Evolutionary conservation across 1,284 basidiomycete species (phyloP).

Genomic region (Porogramme epimiltina): DNA sequence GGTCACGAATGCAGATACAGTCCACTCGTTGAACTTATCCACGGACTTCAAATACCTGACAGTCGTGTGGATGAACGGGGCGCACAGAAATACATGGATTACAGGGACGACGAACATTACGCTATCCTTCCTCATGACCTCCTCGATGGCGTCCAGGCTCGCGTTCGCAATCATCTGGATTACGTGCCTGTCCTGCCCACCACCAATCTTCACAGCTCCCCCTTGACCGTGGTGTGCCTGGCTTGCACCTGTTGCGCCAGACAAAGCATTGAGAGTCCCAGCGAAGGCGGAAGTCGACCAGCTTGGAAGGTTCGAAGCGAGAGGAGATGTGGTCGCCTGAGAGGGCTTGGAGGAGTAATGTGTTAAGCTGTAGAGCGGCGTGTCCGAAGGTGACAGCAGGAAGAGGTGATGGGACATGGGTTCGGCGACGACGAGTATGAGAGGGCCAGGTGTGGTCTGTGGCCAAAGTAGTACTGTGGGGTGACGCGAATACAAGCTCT

Average conservation of each 20-base stretch:
- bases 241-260: constrained; percentile 75
- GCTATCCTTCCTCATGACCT: constrained; percentile 83
- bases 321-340: constrained; percentile 57
- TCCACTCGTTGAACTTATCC: constrained; percentile 98
- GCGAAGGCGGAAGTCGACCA: constrained; percentile 88
- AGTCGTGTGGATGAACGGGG: background rate
- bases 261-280: constrained; percentile 81
- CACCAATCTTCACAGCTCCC: constrained; percentile 61
- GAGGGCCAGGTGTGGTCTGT: too few relatives aligned
- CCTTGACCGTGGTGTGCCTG: constrained; percentile 60
- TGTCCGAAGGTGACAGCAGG: constrained; percentile 79
- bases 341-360: constrained; percentile 77
- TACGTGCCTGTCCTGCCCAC: constrained; percentile 84
- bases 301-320: constrained; percentile 78
- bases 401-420: constrained; percentile 84
- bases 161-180: constrained; percentile 97
- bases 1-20: constrained; percentile 90
- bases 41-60: constrained; percentile 88
- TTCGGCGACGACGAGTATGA: too few relatives aligned
- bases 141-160: constrained; percentile 89
- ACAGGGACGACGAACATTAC: constrained; percentile 66
- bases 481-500: too few relatives aligned
- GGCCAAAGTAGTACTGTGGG: too few relatives aligned
- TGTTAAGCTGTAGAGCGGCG: constrained; percentile 77
- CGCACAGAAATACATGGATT: background rate